Conservation (phyloP, 495 filamentous ascomycete genomes). For the Penicillium maclennaniae region DNA sequence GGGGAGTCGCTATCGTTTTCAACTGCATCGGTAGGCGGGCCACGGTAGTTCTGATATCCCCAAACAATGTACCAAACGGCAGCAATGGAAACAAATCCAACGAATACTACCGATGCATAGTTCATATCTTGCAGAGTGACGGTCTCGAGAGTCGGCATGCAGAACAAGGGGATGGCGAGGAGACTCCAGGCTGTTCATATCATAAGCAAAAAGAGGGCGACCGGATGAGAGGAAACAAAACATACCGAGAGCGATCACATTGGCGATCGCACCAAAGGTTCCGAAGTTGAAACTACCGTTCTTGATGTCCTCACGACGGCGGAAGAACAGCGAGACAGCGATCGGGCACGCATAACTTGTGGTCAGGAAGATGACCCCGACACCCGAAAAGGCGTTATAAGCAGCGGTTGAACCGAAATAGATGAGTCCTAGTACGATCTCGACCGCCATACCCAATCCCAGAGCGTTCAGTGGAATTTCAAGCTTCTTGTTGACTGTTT, state of each 20-base stretch:
- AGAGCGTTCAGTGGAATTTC: constrained; percentile 52
- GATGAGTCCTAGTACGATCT: constrained; percentile 51
- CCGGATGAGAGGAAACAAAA: constrained; percentile 1
- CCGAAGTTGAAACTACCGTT: constrained; percentile 56
- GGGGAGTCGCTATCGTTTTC: constrained; percentile 10
- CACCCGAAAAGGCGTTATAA: constrained; percentile 58
- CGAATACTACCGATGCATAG: constrained; percentile 58
- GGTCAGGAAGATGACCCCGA: constrained; percentile 56
- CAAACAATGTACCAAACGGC: constrained; percentile 59
- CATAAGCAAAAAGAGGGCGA: constrained; percentile 11
- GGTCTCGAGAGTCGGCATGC: constrained; percentile 36
- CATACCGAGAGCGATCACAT: constrained; percentile 52
- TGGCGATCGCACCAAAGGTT: constrained; percentile 50
- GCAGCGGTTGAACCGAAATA: constrained; percentile 55
- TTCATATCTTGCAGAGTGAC: constrained; percentile 44
- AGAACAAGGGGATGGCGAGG: constrained; percentile 54
- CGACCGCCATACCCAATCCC: constrained; percentile 46
- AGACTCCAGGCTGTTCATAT: constrained; percentile 49
- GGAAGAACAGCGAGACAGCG: constrained; percentile 47
- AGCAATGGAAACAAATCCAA: constrained; percentile 48
- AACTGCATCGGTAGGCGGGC: constrained; percentile 27
- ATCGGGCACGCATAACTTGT: constrained; percentile 53
- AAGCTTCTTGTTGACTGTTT: constrained; percentile 42
- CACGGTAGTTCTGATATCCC: constrained; percentile 42
- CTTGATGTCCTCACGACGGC: constrained; percentile 47